Evolutionary conservation across 2,329 filamentous ascomycete genomes (phyloP).

Genomic region (Harringtonia lauricola): DNA sequence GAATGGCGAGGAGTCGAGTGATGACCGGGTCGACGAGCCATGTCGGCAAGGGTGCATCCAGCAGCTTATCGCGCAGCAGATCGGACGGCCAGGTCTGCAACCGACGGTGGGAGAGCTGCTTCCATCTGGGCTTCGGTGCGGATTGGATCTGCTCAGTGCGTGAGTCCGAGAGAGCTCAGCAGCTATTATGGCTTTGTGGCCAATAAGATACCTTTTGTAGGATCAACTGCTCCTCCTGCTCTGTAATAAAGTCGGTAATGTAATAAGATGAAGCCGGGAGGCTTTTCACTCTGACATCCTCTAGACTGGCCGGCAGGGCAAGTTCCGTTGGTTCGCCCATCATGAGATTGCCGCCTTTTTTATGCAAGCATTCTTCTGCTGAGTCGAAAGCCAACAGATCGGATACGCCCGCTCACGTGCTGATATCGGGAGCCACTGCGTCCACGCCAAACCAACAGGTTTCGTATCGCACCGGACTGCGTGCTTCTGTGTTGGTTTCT

Average conservation of each 20-base stretch:
- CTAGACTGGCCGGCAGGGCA: slow-evolving; percentile 34
- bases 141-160: slow-evolving; percentile 33
- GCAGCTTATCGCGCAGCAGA: slow-evolving; percentile 65
- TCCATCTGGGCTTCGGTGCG: slow-evolving; percentile 71
- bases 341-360: neutral
- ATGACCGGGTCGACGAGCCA: slow-evolving; percentile 68
- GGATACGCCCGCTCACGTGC: too few relatives aligned
- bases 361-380: too few relatives aligned
- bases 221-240: slow-evolving; percentile 60
- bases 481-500: too few relatives aligned
- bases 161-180: neutral
- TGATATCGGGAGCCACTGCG: too few relatives aligned
- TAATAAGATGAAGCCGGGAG: slow-evolving; percentile 67
- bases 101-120: slow-evolving; percentile 73
- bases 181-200: neutral
- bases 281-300: slow-evolving; percentile 36
- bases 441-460: too few relatives aligned
- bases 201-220: slow-evolving; percentile 50
- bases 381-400: too few relatives aligned
- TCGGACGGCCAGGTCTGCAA: slow-evolving; percentile 86
- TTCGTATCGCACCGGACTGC: too few relatives aligned
- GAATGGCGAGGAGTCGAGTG: slow-evolving; percentile 43
- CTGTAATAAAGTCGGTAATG: slow-evolving; percentile 71
- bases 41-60: slow-evolving; percentile 60
- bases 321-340: slow-evolving; percentile 4